Base-by-base conservation (phyloP, 805 yeast genomes). In the Saccharomycodes ludwigii region DNA sequence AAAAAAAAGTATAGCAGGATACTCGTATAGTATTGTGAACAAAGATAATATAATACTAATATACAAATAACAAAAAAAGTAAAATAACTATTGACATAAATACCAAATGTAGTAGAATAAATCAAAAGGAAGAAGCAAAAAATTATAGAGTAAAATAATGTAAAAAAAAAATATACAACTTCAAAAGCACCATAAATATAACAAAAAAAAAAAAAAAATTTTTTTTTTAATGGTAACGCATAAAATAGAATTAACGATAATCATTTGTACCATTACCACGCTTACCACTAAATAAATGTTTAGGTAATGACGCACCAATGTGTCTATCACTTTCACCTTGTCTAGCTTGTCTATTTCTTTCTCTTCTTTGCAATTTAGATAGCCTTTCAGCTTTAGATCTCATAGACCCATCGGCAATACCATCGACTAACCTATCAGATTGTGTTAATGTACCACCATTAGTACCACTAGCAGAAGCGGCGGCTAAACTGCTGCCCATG, bases 311-410 rank as follows among this genome's bases (percentile, higher is more conserved):
- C 32, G 81, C 91, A 33, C 85, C 71, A 36, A 73, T 66, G 57
- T 84, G 94, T 61, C 97, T 77, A 63, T 91, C 99, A 52, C 82
- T 80, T 65, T 91, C 99, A 65, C 97, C 95, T 43, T 75, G 80
- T 61, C 94, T 76, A 26, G 96, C 95, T 51, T 67, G 59, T 66
- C 86, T 77, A 63, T 86, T 83, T 65, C 97, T 76, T 53, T 81
- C 93, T 63, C 95, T 76, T 72, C 95, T 83, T 58, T 82, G 86
- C 47, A 82, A 58, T 66, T 85, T 86, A 52, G 73, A 79, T 61
- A 85, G 64, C 68, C 91, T 76, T 43, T 78, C 91, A 35, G 95
- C 85, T 61, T 79, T 84, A 29, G 77, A 63, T 58, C 94, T 74
- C 54, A 76, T 59, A 16, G 79, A 74, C 42, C 85, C 85, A 54